Evolutionary conservation across 495 filamentous ascomycete genomes (phyloP).

Genomic region (Daldinia bambusicola): DNA sequence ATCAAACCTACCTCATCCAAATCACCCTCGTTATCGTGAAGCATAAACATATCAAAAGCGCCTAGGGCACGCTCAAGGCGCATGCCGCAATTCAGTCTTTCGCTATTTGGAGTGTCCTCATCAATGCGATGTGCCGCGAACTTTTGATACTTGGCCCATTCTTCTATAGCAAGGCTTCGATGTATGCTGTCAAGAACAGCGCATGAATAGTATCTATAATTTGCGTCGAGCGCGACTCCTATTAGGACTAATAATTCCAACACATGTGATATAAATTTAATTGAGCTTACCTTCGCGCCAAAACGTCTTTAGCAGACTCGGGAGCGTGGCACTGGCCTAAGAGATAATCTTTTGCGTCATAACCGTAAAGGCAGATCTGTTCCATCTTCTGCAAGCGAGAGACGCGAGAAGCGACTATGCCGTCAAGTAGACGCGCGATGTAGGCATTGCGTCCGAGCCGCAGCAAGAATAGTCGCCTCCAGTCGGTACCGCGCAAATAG

Average conservation of each 20-base stretch:
- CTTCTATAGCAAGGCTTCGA: conserved; percentile 76
- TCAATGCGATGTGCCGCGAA: conserved; percentile 58
- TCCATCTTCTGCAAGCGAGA: conserved; percentile 75
- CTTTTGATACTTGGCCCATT: conserved; percentile 70
- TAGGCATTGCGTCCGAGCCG: conserved; percentile 65
- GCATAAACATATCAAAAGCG: conserved; percentile 87
- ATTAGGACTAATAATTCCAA: conserved; percentile 14
- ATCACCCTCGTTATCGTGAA: conserved; percentile 74
- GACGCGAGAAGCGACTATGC: conserved; percentile 73
- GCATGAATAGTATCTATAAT: conserved; percentile 74
- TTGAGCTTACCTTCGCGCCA: conserved; percentile 77
- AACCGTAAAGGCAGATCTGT: conserved; percentile 75
- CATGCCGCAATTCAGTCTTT: conserved; percentile 48
- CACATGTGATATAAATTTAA: background rate
- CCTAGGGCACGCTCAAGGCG: conserved; percentile 79
- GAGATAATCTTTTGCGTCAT: conserved; percentile 89
- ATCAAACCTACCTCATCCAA: conserved; percentile 70
- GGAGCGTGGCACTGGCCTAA: conserved; percentile 68
- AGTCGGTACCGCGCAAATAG: conserved; percentile 69
- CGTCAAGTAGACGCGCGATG: conserved; percentile 70
- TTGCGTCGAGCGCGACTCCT: conserved; percentile 9
- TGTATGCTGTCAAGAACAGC: conserved; percentile 82
- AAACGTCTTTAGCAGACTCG: conserved; percentile 73
- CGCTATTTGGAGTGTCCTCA: conserved; percentile 42
- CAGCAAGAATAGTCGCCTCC: conserved; percentile 76